These are phyloP conservation scores for Rhypophila decipiens DNA, from an alignment of 495 filamentous ascomycete genomes.

Conservation along the genomic window DNA sequence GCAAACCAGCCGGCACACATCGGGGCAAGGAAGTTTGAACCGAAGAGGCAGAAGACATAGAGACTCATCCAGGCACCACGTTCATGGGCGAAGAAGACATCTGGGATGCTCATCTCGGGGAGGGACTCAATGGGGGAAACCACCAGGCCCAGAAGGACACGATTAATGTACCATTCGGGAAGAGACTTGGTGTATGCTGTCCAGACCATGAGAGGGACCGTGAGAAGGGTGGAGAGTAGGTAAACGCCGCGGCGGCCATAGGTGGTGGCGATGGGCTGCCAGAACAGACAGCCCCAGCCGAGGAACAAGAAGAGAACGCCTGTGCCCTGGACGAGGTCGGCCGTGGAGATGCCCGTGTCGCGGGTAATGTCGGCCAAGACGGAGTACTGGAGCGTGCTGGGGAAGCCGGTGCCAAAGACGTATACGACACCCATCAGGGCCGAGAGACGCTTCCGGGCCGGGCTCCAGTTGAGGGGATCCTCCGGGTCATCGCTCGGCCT, in stretches of 20 bases:
- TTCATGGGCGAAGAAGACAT: constrained; percentile 58
- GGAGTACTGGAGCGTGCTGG: constrained; percentile 21
- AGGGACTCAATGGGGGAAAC: constrained; percentile 40
- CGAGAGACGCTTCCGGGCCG: constrained; percentile 42
- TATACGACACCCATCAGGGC: constrained; percentile 39
- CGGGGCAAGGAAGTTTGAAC: constrained; percentile 55
- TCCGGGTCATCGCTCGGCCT: constrained; percentile 47
- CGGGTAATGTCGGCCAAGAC: constrained; percentile 21
- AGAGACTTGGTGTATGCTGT: constrained; percentile 38
- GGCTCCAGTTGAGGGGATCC: constrained; percentile 53
- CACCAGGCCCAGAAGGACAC: constrained; percentile 52
- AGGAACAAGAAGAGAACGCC: constrained; percentile 32
- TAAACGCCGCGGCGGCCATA: constrained; percentile 29
- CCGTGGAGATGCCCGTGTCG: constrained; percentile 29
- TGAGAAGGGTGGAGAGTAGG: constrained; percentile 21
- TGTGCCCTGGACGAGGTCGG: constrained; percentile 22
- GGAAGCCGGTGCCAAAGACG: constrained; percentile 18
- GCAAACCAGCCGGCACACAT: constrained; percentile 57
- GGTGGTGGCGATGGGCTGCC: constrained; percentile 26
- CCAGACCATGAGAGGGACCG: constrained; percentile 34
- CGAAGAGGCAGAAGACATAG: constrained; percentile 49
- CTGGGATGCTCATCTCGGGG: constrained; percentile 54
- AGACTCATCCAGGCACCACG: constrained; percentile 43
- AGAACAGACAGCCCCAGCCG: constrained; percentile 30
- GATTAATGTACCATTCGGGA: constrained; percentile 54